phyloP scores from a whole-genome alignment of 192 early-diverging fungal species.

The Coemansia sp. region DNA sequence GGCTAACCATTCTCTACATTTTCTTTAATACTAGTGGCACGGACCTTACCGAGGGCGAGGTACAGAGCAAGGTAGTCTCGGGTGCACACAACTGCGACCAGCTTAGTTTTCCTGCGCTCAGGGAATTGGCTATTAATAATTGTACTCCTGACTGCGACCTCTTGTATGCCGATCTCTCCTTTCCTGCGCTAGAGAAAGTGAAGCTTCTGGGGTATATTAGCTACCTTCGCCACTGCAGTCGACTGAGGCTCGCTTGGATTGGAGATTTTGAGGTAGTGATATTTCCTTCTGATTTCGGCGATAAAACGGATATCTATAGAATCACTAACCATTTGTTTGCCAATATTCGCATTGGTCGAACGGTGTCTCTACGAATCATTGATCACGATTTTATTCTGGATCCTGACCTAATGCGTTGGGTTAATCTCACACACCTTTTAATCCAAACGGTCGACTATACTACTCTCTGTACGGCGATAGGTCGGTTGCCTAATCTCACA shows the following conservation, averaged over 20 bases:
- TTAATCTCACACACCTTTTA: background rate
- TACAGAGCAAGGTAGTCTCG: background rate
- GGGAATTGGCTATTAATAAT: background rate
- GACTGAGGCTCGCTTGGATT: background rate
- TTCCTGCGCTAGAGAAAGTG: background rate
- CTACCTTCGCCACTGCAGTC: background rate
- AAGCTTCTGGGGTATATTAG: too few species aligned
- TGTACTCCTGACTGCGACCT: slow-evolving; percentile 1
- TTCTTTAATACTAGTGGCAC: background rate
- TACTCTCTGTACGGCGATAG: background rate
- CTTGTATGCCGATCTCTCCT: background rate
- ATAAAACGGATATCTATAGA: background rate
- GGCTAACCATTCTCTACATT: background rate
- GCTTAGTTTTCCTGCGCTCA: background rate
- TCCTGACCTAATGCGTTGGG: background rate
- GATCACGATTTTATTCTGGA: background rate
- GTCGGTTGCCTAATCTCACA: background rate
- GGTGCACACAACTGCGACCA: background rate
- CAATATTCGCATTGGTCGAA: background rate
- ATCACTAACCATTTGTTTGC: background rate
- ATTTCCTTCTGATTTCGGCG: too few species aligned
- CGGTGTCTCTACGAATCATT: background rate
- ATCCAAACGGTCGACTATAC: background rate
- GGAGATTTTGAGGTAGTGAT: background rate
- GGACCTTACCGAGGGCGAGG: background rate